Evolutionary conservation across 768 basidiomycete species (phyloP), one percentile per base, ranked within the genome.

Genomic region (Boletus barrowsii): DNA sequence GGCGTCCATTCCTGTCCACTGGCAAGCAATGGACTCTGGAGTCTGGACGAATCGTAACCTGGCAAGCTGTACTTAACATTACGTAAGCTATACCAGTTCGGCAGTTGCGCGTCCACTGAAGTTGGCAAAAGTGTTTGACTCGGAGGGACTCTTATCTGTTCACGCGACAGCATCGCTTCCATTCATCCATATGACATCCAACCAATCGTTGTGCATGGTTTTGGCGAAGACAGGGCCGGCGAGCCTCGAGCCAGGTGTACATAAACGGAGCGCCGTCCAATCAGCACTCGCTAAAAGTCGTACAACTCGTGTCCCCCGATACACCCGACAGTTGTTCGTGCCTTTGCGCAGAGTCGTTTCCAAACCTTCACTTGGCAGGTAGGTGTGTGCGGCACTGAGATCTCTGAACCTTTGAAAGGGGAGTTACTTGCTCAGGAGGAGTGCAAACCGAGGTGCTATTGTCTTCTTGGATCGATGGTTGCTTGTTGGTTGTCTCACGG

Each of bases 1-100:
- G 32, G 35, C n/a, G 45, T 40, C 51, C 68, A 62, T 68, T 41
- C 30, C 36, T 29, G 29, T 29, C 29, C 8, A 22, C 22, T 22
- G 22, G 22, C 22, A 29, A 26, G 26, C 26, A 26, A 26, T 26
- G 26, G 26, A 26, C 24, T 26, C 24, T 26, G 24, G 24, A 22
- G 22, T 22, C 22, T 22, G 22, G 22, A 22, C 22, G 22, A 22
- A 22, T 1, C 22, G 22, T 22, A 22, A 22, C 22, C 22, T 22
- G 22, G 22, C 3, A 22, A 22, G 24, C 24, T 5, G 24, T 24
- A 24, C 24, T 24, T 3, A 24, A 24, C 3, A 24, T 24, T 24
- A 24, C 24, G 24, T 24, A 24, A 24, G 22, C 22, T 22, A 3
- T 22, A 22, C 22, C 22, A 22, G 22, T 22, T 22, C 3, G 22